Evolutionary conservation across 108 stramenopile genomes (phyloP), one percentile per base, ranked within the genome.

Genomic region (Skeletonema marinoi): DNA sequence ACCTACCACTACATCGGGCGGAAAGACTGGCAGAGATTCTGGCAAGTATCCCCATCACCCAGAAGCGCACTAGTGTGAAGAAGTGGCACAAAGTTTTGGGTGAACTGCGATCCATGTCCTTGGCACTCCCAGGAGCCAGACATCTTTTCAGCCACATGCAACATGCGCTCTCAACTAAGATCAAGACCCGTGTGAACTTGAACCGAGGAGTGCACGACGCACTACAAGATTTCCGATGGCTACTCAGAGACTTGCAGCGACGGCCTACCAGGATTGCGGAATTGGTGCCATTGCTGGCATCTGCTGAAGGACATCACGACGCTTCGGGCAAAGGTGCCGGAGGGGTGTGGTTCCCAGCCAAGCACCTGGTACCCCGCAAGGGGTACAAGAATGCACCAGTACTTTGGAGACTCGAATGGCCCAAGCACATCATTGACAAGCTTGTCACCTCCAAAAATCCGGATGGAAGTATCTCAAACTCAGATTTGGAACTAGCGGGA

Each of bases 241-340:
- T 66, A 16, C 11, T 46, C 4, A 10, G 4, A 12, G 11, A 46
- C 14, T 4, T 46, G 8, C 48, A 46, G 14, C 25, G 25, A 0
- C 78, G 86, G 25, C 86, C 82, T 1, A 83, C 86, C 21, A 41
- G 71, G 2, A 71, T 86, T 29, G 78, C 69, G 3, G 86, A 86
- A 60, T 48, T 83, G n/a, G 42, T 86, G 1, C 78, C 86, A n/a
- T n/a, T 39, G 30, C 11, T 14, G 0, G 78, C 86, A 4, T 65
- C 78, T 16, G 58, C 50, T 4, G 31, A 63, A 11, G 82, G 82
- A 8, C 31, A 71, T n/a, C 59, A 41, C 19, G 86, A 86, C 60
- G 82, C 86, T 3, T 32, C 82, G 0, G 68, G 66, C 32, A 19
- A 62, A 2, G 71, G 71, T 3, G 29, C 29, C 6, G 71, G 71